These are phyloP conservation scores for Trichoderma virens DNA, from an alignment of 495 filamentous ascomycete species.

Conservation along the genomic window DNA sequence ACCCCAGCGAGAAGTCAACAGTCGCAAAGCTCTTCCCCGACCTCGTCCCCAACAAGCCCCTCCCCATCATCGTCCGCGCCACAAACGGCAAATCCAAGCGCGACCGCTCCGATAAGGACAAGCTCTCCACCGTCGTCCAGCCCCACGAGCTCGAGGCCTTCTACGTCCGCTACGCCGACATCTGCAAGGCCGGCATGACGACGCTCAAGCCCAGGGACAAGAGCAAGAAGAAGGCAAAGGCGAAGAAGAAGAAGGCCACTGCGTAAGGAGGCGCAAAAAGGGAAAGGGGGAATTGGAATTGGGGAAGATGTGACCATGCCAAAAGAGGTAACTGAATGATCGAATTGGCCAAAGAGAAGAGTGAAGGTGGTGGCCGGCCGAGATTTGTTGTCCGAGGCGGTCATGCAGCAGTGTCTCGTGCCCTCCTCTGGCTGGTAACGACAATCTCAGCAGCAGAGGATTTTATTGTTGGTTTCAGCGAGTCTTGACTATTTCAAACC, in stretches of 20 bases:
- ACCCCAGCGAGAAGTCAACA: slow-evolving; percentile 15
- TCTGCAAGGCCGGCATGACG: slow-evolving; percentile 79
- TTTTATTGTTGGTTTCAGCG: background rate
- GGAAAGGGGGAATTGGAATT: background rate
- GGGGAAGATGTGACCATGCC: too few species aligned
- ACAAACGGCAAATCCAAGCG: slow-evolving; percentile 63
- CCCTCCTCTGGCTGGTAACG: too few species aligned
- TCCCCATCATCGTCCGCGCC: slow-evolving; percentile 75
- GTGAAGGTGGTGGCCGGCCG: background rate
- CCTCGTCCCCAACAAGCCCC: slow-evolving; percentile 43
- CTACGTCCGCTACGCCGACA: slow-evolving; percentile 81
- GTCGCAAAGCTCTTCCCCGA: slow-evolving; percentile 41
- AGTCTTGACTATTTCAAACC: background rate
- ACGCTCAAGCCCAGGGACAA: slow-evolving; percentile 87
- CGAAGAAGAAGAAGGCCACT: slow-evolving; percentile 53
- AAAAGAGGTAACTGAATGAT: background rate
- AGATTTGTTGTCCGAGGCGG: background rate
- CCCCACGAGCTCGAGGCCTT: slow-evolving; percentile 70
- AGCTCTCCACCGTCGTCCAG: slow-evolving; percentile 76
- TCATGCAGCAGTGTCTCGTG: too few species aligned
- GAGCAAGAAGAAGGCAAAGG: slow-evolving; percentile 71
- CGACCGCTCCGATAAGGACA: slow-evolving; percentile 52
- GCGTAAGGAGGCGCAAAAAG: background rate
- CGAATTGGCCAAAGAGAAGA: background rate
- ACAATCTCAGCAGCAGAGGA: background rate